Conservation (phyloP, 768 basidiomycete species). For the Piloderma croceum region DNA sequence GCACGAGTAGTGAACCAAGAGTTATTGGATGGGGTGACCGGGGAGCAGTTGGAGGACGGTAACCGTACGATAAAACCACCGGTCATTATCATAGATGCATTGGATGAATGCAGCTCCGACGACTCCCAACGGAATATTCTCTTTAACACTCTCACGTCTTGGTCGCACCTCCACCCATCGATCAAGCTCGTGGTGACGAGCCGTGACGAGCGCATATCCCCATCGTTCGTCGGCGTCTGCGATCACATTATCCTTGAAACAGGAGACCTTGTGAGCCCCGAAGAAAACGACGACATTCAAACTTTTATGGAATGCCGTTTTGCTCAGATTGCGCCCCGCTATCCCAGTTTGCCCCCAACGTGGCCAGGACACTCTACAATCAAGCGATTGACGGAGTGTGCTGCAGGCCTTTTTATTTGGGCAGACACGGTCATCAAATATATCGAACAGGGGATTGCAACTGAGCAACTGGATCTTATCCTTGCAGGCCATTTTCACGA, state of each 20-base stretch:
- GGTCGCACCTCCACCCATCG: constrained; percentile 12
- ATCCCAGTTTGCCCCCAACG: constrained; percentile 8
- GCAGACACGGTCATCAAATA: constrained; percentile 18
- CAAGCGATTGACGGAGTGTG: constrained; percentile 18
- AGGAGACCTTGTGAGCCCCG: constrained; percentile 7
- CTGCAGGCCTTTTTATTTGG: constrained; percentile 28
- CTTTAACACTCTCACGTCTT: constrained; percentile 16
- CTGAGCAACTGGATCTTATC: too few relatives aligned
- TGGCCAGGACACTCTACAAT: constrained; percentile 16
- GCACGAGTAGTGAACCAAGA: too few relatives aligned
- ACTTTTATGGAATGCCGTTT: constrained; percentile 16
- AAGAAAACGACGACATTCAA: constrained; percentile 20
- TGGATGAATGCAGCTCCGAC: constrained; percentile 25
- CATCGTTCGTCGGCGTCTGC: constrained; percentile 9
- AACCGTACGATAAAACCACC: constrained; percentile 8
- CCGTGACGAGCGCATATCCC: constrained; percentile 13
- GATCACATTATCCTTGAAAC: constrained; percentile 14
- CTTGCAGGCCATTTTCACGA: too few relatives aligned
- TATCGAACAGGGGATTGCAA: too few relatives aligned
- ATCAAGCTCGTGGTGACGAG: constrained; percentile 26
- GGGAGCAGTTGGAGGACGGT: constrained; percentile 1
- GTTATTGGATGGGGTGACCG: too few relatives aligned
- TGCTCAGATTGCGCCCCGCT: constrained; percentile 8
- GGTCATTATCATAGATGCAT: constrained; percentile 25
- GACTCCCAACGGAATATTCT: constrained; percentile 15